phyloP scores from a whole-genome alignment of 345 rosid species.

The Camelina neglecta region DNA sequence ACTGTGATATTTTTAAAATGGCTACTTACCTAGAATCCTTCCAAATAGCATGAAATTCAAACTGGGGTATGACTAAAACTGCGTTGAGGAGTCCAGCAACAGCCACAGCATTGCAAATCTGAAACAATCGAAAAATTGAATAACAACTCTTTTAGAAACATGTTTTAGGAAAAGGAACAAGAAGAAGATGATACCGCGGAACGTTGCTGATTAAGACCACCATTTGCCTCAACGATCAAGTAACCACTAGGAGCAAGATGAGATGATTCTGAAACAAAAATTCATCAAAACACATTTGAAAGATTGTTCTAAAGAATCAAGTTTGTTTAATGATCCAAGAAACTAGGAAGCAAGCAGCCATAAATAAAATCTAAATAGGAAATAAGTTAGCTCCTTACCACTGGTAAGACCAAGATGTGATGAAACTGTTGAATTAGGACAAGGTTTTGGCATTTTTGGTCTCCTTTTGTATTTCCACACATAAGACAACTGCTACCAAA shows the following conservation, averaged over 20 bases:
- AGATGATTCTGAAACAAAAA: constrained; percentile 50
- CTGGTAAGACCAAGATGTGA: constrained; percentile 45
- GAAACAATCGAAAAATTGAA: constrained; percentile 9
- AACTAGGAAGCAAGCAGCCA: constrained; percentile 24
- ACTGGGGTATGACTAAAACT: constrained; percentile 72
- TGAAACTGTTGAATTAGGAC: constrained; percentile 57
- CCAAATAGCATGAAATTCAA: constrained; percentile 85
- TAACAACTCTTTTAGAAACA: neutral
- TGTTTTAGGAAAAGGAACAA: constrained; percentile 1
- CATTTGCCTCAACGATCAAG: constrained; percentile 88
- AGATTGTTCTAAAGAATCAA: neutral
- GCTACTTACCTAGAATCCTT: constrained; percentile 79
- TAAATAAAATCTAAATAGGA: constrained; percentile 6
- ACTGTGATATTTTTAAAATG: neutral
- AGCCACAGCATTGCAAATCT: constrained; percentile 99
- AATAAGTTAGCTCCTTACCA: constrained; percentile 48
- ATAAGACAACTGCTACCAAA: constrained; percentile 60
- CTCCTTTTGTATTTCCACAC: constrained; percentile 82
- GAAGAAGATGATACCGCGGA: constrained; percentile 65
- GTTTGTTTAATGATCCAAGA: neutral
- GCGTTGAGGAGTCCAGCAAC: constrained; percentile 93
- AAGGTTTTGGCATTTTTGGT: constrained; percentile 74
- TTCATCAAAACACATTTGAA: constrained; percentile 25
- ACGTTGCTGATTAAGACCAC: constrained; percentile 98
- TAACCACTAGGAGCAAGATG: constrained; percentile 62